phyloP scores from a whole-genome alignment of 352 stramenopile genomes.

The Pythium oligandrum region DNA sequence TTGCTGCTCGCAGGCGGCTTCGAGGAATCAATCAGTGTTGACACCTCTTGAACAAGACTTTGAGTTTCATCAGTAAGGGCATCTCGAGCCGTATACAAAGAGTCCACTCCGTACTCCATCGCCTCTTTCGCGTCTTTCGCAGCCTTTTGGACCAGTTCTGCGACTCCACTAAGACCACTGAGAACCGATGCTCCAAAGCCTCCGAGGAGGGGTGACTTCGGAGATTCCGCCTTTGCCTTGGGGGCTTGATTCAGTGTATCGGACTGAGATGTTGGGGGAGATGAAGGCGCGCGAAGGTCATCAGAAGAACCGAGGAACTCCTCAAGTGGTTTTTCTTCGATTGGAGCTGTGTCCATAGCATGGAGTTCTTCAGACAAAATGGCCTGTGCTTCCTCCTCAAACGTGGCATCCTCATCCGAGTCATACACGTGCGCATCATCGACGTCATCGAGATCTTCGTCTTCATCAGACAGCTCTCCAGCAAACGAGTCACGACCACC shows the following conservation, averaged over 20 bases:
- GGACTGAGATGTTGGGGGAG: no score
- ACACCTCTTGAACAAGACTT: slow-evolving; percentile 55
- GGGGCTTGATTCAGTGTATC: no score
- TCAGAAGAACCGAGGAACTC: no score
- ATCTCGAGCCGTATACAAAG: slow-evolving; percentile 68
- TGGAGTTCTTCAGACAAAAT: no score
- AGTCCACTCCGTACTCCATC: slow-evolving; percentile 68
- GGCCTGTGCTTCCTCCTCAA: no score
- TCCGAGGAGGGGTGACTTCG: slow-evolving; percentile 17
- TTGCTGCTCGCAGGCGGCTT: no score
- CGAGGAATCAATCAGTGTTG: slow-evolving; percentile 38
- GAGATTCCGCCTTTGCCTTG: no score
- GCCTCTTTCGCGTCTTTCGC: slow-evolving; percentile 73
- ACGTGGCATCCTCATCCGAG: no score
- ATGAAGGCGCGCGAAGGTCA: no score
- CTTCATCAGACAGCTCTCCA: slow-evolving; percentile 43
- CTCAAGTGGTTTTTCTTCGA: no score
- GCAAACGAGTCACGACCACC: slow-evolving; percentile 34
- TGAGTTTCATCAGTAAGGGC: slow-evolving; percentile 62
- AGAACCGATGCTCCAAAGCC: slow-evolving; percentile 52
- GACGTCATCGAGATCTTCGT: slow-evolving; percentile 38
- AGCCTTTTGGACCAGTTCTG: slow-evolving; percentile 64
- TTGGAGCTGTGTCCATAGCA: no score
- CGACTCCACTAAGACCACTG: slow-evolving; percentile 61
- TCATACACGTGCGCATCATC: not conserved